These are phyloP conservation scores for Paramecium octaurelia DNA, from an alignment of 73 alveolate genomes.

Conservation along the genomic window DNA sequence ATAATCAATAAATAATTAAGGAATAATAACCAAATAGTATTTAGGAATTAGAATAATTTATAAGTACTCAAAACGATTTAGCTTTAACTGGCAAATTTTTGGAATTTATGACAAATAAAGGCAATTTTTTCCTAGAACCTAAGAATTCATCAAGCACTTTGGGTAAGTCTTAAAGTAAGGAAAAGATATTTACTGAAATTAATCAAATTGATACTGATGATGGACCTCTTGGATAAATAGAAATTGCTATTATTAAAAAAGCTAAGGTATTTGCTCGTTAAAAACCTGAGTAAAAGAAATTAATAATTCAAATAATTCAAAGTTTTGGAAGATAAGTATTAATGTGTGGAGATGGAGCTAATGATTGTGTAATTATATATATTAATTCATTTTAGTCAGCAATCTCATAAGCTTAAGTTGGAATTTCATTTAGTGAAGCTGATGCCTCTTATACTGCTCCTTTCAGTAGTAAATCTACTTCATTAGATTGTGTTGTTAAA, in stretches of 20 bases:
- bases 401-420: constrained; percentile 50
- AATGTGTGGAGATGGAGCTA: constrained; percentile 83
- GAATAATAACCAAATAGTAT: neutral
- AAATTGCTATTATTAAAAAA: neutral
- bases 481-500: constrained; percentile 34
- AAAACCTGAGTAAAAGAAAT: constrained; percentile 40
- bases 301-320: neutral
- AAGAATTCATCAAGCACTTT: neutral
- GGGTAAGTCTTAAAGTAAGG: neutral
- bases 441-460: constrained; percentile 64
- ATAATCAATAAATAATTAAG: neutral
- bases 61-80: neutral
- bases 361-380: constrained; percentile 67
- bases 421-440: constrained; percentile 57
- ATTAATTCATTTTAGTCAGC: constrained; percentile 24
- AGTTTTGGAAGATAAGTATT: neutral
- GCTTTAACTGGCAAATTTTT: constrained; percentile 42
- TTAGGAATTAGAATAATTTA: neutral
- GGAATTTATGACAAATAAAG: neutral
- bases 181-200: neutral
- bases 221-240: neutral
- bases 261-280: constrained; percentile 30
- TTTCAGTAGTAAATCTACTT: constrained; percentile 27
- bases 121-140: neutral
- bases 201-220: constrained; percentile 8